Evolutionary conservation across 352 stramenopile species (phyloP).

Genomic region (Phytophthora sp.): DNA sequence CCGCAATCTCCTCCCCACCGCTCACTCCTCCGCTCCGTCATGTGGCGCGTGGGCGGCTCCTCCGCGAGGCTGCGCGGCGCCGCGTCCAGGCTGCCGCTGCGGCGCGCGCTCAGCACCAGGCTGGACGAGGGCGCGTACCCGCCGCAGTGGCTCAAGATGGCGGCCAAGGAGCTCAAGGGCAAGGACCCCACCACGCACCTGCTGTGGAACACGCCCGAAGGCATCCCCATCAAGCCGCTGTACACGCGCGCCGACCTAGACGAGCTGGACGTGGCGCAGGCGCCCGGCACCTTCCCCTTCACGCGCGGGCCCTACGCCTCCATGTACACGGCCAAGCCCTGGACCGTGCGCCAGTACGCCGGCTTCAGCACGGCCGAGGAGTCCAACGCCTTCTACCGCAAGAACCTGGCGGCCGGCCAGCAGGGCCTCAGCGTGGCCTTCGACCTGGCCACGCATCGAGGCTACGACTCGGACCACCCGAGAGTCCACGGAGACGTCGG

Average conservation of each 20-base stretch:
- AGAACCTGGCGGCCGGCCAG: constrained; percentile 92
- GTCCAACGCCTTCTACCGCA: constrained; percentile 96
- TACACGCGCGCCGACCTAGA: constrained; percentile 91
- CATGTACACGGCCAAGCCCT: constrained; percentile 97
- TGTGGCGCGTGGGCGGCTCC: constrained; percentile 19
- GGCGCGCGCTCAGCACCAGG: constrained; percentile 41
- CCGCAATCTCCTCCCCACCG: constrained; percentile 11
- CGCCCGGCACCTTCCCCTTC: constrained; percentile 92
- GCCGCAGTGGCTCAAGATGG: constrained; percentile 56
- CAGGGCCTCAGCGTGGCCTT: constrained; percentile 96
- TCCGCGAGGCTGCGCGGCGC: not conserved
- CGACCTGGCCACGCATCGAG: constrained; percentile 97
- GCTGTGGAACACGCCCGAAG: constrained; percentile 90
- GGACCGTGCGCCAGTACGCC: constrained; percentile 96
- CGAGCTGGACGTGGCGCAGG: constrained; percentile 60
- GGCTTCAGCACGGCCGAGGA: constrained; percentile 97
- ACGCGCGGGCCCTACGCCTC: constrained; percentile 95
- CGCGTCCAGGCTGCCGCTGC: not conserved
- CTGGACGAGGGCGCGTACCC: constrained; percentile 45
- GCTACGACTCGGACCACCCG: constrained; percentile 97
- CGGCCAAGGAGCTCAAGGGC: constrained; percentile 87
- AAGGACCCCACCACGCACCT: constrained; percentile 75
- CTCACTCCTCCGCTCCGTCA: constrained; percentile 5
- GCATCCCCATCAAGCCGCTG: constrained; percentile 95
- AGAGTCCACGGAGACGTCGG: constrained; percentile 96